These are phyloP conservation scores for Paxillus involutus DNA, from an alignment of 768 basidiomycete genomes.

Conservation along the genomic window DNA sequence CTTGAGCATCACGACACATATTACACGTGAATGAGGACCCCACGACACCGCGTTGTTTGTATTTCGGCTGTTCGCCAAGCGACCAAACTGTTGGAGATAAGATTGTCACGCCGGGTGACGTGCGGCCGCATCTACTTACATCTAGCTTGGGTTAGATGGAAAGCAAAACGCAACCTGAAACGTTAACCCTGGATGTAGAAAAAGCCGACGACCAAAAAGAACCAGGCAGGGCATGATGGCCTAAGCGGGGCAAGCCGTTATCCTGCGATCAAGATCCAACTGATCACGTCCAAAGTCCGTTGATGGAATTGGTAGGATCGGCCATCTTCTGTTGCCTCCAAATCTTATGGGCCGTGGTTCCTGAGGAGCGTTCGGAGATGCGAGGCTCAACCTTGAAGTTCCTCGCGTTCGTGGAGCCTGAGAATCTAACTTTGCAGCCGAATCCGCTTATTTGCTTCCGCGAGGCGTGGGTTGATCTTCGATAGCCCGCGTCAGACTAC, in stretches of 20 bases:
- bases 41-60: constrained; percentile 28
- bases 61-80: constrained; percentile 21
- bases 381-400: constrained; percentile 6
- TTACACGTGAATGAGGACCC: constrained; percentile 29
- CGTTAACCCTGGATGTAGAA: constrained; percentile 12
- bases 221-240: neutral
- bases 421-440: constrained; percentile 10
- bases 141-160: constrained; percentile 21
- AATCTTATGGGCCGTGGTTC: constrained; percentile 8
- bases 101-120: constrained; percentile 22
- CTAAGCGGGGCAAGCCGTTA: constrained; percentile 6
- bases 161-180: constrained; percentile 14
- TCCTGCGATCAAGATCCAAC: constrained; percentile 19
- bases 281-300: constrained; percentile 16
- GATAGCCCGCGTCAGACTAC: neutral
- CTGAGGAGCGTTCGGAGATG: neutral
- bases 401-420: constrained; percentile 7
- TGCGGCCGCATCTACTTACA: neutral
- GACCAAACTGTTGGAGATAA: constrained; percentile 12
- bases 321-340: constrained; percentile 9
- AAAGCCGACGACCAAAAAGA: neutral
- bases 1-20: constrained; percentile 29
- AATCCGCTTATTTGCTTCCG: neutral
- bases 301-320: constrained; percentile 21
- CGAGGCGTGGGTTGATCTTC: neutral